These are phyloP conservation scores for Cynanchum wilfordii DNA, from an alignment of 257 asterid species.

Conservation along the genomic window DNA sequence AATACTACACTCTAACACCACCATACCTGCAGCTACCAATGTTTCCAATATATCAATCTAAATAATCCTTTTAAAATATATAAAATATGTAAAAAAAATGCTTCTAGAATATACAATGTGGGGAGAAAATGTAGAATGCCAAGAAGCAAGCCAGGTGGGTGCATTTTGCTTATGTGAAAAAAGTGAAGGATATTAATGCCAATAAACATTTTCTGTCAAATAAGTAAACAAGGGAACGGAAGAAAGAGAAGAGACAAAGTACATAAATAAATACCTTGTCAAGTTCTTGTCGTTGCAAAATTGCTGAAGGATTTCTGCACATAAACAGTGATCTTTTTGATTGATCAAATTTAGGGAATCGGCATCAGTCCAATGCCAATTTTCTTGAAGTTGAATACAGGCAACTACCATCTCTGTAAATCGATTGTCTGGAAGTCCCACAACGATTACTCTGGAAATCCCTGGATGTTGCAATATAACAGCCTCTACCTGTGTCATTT, in stretches of 20 bases:
- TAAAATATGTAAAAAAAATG: not conserved
- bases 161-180: not conserved
- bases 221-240: not conserved
- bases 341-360: slow-evolving; percentile 24
- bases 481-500: slow-evolving; percentile 58
- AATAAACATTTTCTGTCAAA: not conserved
- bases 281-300: slow-evolving; percentile 57
- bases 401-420: slow-evolving; percentile 68
- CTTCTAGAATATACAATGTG: not conserved
- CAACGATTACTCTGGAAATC: slow-evolving; percentile 41
- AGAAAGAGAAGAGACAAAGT: not conserved
- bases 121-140: not conserved
- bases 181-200: not conserved
- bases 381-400: slow-evolving; percentile 48
- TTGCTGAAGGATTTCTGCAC: slow-evolving; percentile 49
- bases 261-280: slow-evolving; percentile 47
- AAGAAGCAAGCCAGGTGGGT: not conserved
- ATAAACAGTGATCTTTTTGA: slow-evolving; percentile 28
- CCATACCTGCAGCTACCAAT: not conserved
- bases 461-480: slow-evolving; percentile 72
- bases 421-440: slow-evolving; percentile 72
- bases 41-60: not conserved
- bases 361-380: slow-evolving; percentile 66
- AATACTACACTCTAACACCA: not conserved
- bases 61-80: not conserved